A percentile compares a stretch with the other conserved stretches of the same genome.
Conservation (phyloP, 164 flowering plant genomes). For the Houttuynia cordata region DNA sequence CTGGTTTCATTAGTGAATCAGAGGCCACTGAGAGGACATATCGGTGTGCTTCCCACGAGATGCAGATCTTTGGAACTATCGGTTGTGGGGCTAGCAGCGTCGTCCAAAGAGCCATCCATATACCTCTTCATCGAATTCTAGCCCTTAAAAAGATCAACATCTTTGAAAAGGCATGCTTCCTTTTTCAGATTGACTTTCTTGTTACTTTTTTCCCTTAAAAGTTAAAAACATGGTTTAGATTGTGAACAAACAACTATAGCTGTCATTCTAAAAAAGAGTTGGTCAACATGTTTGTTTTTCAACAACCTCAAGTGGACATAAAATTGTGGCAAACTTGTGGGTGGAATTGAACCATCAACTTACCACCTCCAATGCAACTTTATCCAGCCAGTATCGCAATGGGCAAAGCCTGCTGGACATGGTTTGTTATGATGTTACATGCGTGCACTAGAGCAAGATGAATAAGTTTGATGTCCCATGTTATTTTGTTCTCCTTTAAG, state of each 20-base stretch:
- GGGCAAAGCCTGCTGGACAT: neutral
- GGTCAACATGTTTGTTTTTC: no score
- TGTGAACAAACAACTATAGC: neutral
- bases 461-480: neutral
- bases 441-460: neutral
- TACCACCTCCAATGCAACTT: neutral
- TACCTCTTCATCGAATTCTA: constrained; percentile 73
- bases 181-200: neutral
- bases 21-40: constrained; percentile 68
- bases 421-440: neutral
- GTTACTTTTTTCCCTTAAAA: neutral
- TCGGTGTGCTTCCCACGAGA: constrained; percentile 91
- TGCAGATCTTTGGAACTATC: constrained; percentile 89
- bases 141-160: constrained; percentile 96
- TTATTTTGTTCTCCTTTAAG: constrained; percentile 21
- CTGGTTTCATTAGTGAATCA: constrained; percentile 38
- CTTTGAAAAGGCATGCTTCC: constrained; percentile 71
- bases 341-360: no score
- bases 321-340: no score
- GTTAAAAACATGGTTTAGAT: neutral
- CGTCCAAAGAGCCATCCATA: constrained; percentile 94
- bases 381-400: neutral
- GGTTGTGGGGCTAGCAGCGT: constrained; percentile 99
- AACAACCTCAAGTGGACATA: no score
- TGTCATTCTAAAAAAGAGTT: no score